Evolutionary conservation across 1,139 yeast species (phyloP).

Genomic region (Saccharomyces uvarum): DNA sequence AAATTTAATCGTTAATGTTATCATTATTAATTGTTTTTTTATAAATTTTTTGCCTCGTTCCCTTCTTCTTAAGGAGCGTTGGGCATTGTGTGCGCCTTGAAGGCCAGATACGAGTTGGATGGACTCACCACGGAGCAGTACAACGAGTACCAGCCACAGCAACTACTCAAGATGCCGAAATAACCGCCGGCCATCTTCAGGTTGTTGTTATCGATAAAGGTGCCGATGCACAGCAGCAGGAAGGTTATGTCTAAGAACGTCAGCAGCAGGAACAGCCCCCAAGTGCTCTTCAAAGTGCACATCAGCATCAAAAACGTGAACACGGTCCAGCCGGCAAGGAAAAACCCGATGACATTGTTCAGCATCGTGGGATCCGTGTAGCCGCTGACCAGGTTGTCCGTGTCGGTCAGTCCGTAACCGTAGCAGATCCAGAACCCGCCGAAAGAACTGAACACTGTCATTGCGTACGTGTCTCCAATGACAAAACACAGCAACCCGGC

Average conservation of each 20-base stretch:
- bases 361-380: slow-evolving; percentile 40
- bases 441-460: slow-evolving; percentile 57
- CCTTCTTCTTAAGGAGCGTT: slow-evolving; percentile 24
- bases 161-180: slow-evolving; percentile 52
- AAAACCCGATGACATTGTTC: slow-evolving; percentile 50
- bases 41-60: background rate
- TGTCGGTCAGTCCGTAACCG: slow-evolving; percentile 49
- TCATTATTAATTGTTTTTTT: background rate
- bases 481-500: slow-evolving; percentile 62
- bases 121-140: slow-evolving; percentile 62
- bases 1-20: background rate
- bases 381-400: slow-evolving; percentile 48
- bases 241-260: slow-evolving; percentile 49
- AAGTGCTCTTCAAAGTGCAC: slow-evolving; percentile 57
- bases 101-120: slow-evolving; percentile 53
- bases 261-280: slow-evolving; percentile 51
- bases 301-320: slow-evolving; percentile 53
- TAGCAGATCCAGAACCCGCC: slow-evolving; percentile 73
- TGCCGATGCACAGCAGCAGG: slow-evolving; percentile 49
- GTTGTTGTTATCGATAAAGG: slow-evolving; percentile 41
- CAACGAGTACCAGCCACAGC: slow-evolving; percentile 56
- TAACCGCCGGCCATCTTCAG: slow-evolving; percentile 65
- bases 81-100: slow-evolving; percentile 54
- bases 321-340: slow-evolving; percentile 57
- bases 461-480: slow-evolving; percentile 59